Base-by-base conservation (phyloP, 1,284 basidiomycete species). In the Irpex sp. region DNA sequence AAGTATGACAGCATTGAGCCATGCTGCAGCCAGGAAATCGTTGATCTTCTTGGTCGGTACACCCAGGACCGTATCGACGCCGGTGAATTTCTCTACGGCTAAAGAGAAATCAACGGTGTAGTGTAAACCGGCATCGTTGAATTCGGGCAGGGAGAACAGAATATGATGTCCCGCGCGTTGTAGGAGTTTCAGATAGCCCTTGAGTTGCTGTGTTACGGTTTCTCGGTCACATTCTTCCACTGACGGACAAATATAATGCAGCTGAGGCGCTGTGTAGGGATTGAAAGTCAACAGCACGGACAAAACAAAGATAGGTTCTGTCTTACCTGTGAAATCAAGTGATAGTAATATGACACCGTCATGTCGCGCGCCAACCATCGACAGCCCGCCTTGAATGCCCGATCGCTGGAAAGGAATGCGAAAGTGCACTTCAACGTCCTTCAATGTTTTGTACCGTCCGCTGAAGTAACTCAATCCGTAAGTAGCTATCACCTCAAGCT, bases 1-100 rank as follows among this genome's bases (percentile, higher is more conserved):
- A 44, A 71, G 66, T 64, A 73, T 69, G 5, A 71, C 70, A 9
- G 74, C 71, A 58, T 75, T 73, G 57, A 73, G 70, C 75, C 75
- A 77, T 19, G 70, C 54, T 1, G 70, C 69, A 7, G 69, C 68
- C 52, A 77, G 69, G 66, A 72, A 72, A 11, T 62, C 64, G 66
- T 77, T 76, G 68, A 77, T 71, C 58, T 74, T 69, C 38, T 73
- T 65, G 37, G 74, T 65, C 47, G 67, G 52, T 40, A 75, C 62
- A 57, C 72, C 73, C 61, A 68, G 66, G 37, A 77, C 63, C 9
- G 69, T 68, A 40, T 70, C 58, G 17, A 69, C 63, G 44, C 65
- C 58, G 60, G 62, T 60, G 1, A 61, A 47, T 13, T 51, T 57
- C n/a, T 59, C 51, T 6, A 59, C 57, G 55, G 65, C 59, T 52